phyloP scores from a whole-genome alignment of 495 filamentous ascomycete species.

The Tricharina praecox region DNA sequence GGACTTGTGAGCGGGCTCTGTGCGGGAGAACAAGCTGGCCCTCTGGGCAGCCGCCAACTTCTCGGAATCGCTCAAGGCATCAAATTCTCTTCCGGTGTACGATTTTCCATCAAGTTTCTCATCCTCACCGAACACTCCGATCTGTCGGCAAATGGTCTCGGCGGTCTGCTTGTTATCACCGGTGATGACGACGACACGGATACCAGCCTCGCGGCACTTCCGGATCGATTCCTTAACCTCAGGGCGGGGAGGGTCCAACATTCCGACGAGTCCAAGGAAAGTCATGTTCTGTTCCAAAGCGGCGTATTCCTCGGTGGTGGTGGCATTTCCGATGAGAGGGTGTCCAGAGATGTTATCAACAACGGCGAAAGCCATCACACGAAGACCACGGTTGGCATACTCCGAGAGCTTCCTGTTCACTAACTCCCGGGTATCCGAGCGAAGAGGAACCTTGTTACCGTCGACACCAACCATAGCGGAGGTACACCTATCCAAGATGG shows the following conservation, averaged over 20 bases:
- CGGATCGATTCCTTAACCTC: conserved; percentile 75
- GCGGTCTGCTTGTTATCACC: conserved; percentile 96
- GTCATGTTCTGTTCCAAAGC: conserved; percentile 87
- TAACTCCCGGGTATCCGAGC: conserved; percentile 45
- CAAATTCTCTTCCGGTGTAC: conserved; percentile 88
- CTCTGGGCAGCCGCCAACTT: conserved; percentile 67
- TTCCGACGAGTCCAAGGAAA: conserved; percentile 78
- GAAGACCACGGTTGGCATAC: conserved; percentile 80
- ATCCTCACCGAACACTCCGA: conserved; percentile 71
- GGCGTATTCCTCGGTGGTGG: conserved; percentile 65
- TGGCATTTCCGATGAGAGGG: conserved; percentile 52
- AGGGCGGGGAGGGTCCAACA: conserved; percentile 94
- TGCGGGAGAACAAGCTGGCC: conserved; percentile 89
- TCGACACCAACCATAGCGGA: conserved; percentile 55
- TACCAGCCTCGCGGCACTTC: conserved; percentile 81
- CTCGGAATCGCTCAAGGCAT: conserved; percentile 59
- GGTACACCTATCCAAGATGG: conserved; percentile 79
- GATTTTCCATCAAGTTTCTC: conserved; percentile 85
- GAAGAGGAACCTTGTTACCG: conserved; percentile 55
- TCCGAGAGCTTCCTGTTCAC: conserved; percentile 64
- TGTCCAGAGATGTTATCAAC: conserved; percentile 55
- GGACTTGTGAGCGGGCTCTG: conserved; percentile 89
- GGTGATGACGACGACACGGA: conserved; percentile 94
- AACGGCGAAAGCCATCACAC: conserved; percentile 83
- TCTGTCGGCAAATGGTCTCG: conserved; percentile 91